phyloP scores from a whole-genome alignment of 345 rosid genomes.

The rapeseed (Brassica napus) region DNA sequence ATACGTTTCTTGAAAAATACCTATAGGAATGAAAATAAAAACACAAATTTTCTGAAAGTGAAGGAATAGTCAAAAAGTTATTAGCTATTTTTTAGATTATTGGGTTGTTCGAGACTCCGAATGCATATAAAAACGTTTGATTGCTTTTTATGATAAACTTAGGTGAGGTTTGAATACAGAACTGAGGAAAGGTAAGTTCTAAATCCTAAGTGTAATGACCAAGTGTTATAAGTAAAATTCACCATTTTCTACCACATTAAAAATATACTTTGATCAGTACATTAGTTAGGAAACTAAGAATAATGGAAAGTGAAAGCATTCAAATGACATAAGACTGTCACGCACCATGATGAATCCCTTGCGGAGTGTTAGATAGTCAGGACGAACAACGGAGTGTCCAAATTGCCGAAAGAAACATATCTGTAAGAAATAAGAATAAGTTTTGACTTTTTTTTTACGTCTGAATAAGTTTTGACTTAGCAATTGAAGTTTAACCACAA shows the following conservation, averaged over 20 bases:
- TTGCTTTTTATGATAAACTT: background rate
- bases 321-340: constrained; percentile 15
- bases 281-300: background rate
- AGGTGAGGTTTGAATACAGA: background rate
- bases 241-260: background rate
- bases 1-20: background rate
- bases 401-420: constrained; percentile 91
- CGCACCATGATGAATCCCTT: constrained; percentile 81
- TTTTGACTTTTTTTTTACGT: background rate
- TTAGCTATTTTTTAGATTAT: background rate
- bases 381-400: constrained; percentile 74
- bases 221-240: background rate
- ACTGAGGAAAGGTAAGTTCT: background rate
- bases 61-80: background rate
- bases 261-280: background rate
- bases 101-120: background rate
- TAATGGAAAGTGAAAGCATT: background rate
- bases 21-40: background rate
- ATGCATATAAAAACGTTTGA: background rate
- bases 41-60: background rate
- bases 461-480: background rate
- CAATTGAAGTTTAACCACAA: background rate
- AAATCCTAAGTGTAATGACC: background rate
- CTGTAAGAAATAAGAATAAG: constrained; percentile 45
- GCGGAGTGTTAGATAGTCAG: constrained; percentile 85